phyloP scores from a whole-genome alignment of 2,329 filamentous ascomycete genomes.

The Bipolaris zeicola region DNA sequence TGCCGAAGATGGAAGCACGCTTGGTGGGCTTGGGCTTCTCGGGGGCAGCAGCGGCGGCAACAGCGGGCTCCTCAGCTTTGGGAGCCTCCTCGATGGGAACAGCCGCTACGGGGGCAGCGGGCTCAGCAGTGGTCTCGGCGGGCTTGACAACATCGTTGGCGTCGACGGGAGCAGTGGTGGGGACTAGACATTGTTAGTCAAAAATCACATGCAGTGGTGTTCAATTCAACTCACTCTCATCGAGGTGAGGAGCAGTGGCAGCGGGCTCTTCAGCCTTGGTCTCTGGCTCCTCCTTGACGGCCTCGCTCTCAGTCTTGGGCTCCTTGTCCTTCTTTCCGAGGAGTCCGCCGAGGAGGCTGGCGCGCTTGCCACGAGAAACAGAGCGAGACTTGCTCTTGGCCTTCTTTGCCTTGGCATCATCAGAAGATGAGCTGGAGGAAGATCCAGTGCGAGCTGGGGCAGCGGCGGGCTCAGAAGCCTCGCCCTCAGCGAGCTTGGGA shows the following conservation, averaged over 20 bases:
- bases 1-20: conserved; percentile 83
- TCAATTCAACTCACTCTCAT: conserved; percentile 36
- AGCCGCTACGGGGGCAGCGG: conserved; percentile 27
- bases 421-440: conserved; percentile 50
- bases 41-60: conserved; percentile 45
- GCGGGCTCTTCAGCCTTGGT: conserved; percentile 38
- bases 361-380: conserved; percentile 61
- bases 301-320: conserved; percentile 49
- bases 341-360: conserved; percentile 63
- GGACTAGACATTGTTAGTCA: conserved; percentile 22
- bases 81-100: conserved; percentile 48
- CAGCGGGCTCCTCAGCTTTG: conserved; percentile 53
- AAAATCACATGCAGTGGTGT: neutral
- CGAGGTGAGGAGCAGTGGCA: conserved; percentile 37
- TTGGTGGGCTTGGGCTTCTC: conserved; percentile 69
- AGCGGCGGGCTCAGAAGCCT: conserved; percentile 29
- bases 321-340: conserved; percentile 66
- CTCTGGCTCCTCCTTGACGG: conserved; percentile 43
- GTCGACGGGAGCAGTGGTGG: conserved; percentile 46
- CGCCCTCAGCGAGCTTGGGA: conserved; percentile 44
- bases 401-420: conserved; percentile 55
- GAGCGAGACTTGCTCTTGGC: conserved; percentile 65
- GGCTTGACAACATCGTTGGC: conserved; percentile 36
- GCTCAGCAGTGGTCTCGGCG: conserved; percentile 54
- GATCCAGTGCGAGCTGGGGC: conserved; percentile 47